Conservation (phyloP, 441 rosid species). For the Melastoma candidum region DNA sequence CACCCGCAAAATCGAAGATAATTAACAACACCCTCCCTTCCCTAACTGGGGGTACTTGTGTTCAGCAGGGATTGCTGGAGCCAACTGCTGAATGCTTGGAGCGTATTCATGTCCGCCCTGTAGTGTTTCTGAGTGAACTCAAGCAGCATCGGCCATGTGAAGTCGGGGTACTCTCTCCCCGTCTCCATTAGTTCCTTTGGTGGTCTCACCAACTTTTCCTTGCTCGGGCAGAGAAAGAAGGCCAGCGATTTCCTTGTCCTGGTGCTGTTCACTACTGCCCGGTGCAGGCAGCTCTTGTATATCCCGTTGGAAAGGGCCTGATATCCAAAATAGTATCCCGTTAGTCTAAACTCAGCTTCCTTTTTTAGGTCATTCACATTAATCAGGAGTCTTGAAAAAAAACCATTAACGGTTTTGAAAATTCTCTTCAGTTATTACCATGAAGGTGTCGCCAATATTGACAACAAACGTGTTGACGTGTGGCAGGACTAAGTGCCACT, state of each 20-base stretch:
- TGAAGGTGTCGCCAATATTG: conserved; percentile 16
- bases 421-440: neutral
- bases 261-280: conserved; percentile 12
- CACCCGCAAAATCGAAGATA: too few species aligned
- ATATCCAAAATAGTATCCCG: too few species aligned
- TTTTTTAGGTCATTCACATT: neutral
- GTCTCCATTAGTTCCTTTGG: neutral
- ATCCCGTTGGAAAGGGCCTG: conserved; percentile 17
- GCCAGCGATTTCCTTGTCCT: conserved; percentile 15
- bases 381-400: neutral
- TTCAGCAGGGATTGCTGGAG: neutral
- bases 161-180: conserved; percentile 12
- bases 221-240: conserved; percentile 13
- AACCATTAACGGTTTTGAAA: neutral
- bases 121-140: conserved; percentile 16
- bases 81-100: conserved; percentile 9
- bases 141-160: conserved; percentile 16
- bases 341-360: too few species aligned
- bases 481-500: conserved; percentile 13
- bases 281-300: conserved; percentile 18
- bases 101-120: conserved; percentile 13
- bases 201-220: conserved; percentile 8
- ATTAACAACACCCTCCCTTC: too few species aligned
- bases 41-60: too few species aligned
- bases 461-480: conserved; percentile 7